These are phyloP conservation scores for Teunomyces cretensis DNA, from an alignment of 805 yeast species.

Conservation along the genomic window DNA sequence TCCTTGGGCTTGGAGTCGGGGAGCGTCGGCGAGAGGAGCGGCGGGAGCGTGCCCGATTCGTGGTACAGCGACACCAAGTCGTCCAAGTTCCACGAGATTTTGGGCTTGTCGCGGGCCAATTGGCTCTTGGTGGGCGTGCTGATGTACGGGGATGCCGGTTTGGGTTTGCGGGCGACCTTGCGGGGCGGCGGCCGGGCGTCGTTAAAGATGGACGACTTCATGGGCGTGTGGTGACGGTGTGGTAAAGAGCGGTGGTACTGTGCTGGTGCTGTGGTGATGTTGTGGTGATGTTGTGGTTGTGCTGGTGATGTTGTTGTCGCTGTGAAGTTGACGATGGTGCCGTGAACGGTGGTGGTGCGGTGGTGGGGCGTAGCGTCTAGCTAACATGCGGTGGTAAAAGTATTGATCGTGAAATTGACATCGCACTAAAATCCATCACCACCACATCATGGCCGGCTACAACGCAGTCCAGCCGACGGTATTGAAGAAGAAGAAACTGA, in stretches of 20 bases:
- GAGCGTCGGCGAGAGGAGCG: constrained; percentile 39
- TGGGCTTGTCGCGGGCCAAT: background rate
- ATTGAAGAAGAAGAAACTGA: background rate
- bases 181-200: constrained; percentile 13
- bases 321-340: no score
- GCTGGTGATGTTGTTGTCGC: no score
- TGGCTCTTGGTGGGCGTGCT: constrained; percentile 7
- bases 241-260: no score
- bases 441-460: constrained; percentile 12
- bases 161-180: constrained; percentile 8
- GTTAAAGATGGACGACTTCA: constrained; percentile 34
- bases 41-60: constrained; percentile 34
- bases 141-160: constrained; percentile 19
- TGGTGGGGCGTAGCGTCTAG: no score
- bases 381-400: no score
- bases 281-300: no score
- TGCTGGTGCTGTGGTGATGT: no score
- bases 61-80: constrained; percentile 36
- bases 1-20: constrained; percentile 18
- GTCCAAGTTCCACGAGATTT: constrained; percentile 36
- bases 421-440: background rate
- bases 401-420: no score
- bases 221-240: constrained; percentile 5
- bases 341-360: no score
- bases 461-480: constrained; percentile 24